These are phyloP conservation scores for Loxodes magnus DNA, from an alignment of 73 alveolate species.

Conservation along the genomic window DNA sequence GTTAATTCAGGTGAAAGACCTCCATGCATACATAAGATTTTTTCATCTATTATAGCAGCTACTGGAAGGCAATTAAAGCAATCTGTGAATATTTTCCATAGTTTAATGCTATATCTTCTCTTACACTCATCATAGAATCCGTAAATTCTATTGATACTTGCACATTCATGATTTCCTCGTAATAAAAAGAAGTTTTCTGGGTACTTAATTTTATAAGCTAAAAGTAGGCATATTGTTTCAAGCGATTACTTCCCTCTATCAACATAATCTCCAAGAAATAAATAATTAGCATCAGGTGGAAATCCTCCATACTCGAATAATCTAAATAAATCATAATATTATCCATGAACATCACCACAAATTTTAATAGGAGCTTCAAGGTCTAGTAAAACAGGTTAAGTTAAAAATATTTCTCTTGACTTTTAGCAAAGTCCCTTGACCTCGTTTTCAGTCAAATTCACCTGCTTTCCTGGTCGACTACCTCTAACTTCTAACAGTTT, in stretches of 20 bases:
- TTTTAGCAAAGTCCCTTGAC: slow-evolving; percentile 65
- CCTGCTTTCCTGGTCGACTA: slow-evolving; percentile 80
- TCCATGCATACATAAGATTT: slow-evolving; percentile 92
- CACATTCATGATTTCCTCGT: too few relatives aligned
- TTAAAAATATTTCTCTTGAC: slow-evolving; percentile 66
- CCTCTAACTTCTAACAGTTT: slow-evolving; percentile 80
- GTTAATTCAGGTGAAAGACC: too few relatives aligned
- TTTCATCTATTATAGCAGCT: slow-evolving; percentile 90
- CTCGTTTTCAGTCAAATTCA: slow-evolving; percentile 72
- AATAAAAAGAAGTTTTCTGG: slow-evolving; percentile 78
- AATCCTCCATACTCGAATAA: too few relatives aligned
- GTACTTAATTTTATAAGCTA: too few relatives aligned
- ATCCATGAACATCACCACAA: too few relatives aligned
- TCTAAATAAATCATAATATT: too few relatives aligned
- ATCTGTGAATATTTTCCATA: too few relatives aligned
- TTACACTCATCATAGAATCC: slow-evolving; percentile 96
- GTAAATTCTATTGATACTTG: too few relatives aligned
- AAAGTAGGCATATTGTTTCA: slow-evolving; percentile 88
- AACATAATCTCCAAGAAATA: too few relatives aligned
- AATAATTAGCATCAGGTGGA: slow-evolving; percentile 93
- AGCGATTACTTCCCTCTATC: slow-evolving; percentile 77
- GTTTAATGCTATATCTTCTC: slow-evolving; percentile 71
- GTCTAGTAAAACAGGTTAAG: slow-evolving; percentile 64
- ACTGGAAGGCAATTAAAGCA: slow-evolving; percentile 92
- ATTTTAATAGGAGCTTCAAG: slow-evolving; percentile 87